Evolutionary conservation across 2,329 filamentous ascomycete species (phyloP).

Genomic region (Dothiorella sarmentorum): DNA sequence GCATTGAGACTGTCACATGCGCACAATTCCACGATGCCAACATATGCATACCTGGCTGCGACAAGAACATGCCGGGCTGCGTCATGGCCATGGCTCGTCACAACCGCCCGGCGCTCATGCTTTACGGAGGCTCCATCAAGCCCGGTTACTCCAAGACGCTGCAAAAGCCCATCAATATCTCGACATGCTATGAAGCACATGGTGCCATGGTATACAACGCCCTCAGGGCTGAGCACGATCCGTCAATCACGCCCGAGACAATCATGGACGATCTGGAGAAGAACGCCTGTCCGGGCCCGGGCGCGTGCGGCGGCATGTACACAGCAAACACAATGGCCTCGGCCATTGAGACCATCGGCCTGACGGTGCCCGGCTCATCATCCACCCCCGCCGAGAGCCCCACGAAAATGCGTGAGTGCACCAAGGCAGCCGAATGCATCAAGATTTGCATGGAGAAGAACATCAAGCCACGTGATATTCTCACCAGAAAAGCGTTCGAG

Average conservation of each 20-base stretch:
- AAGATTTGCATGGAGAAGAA: conserved; percentile 75
- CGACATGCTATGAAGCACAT: conserved; percentile 81
- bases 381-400: conserved; percentile 78
- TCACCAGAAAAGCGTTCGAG: conserved; percentile 78
- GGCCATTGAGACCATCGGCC: conserved; percentile 83
- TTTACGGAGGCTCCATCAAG: conserved; percentile 88
- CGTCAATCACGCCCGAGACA: conserved; percentile 67
- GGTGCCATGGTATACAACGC: conserved; percentile 78
- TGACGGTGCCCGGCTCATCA: conserved; percentile 77
- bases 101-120: conserved; percentile 90
- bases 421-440: conserved; percentile 75
- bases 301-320: conserved; percentile 90
- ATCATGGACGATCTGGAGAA: conserved; percentile 80
- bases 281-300: conserved; percentile 73
- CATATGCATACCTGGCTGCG: conserved; percentile 88
- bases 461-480: conserved; percentile 74
- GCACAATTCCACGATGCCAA: conserved; percentile 92
- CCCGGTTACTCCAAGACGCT: conserved; percentile 79
- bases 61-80: conserved; percentile 97
- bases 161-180: conserved; percentile 79
- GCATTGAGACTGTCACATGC: conserved; percentile 87
- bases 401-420: conserved; percentile 82
- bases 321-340: conserved; percentile 94
- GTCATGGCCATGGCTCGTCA: conserved; percentile 88
- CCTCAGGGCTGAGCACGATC: conserved; percentile 66